Evolutionary conservation across 1,284 basidiomycete species (phyloP), one percentile per base, ranked within the genome.

Genomic region (Tilletiopsis washingtonensis): DNA sequence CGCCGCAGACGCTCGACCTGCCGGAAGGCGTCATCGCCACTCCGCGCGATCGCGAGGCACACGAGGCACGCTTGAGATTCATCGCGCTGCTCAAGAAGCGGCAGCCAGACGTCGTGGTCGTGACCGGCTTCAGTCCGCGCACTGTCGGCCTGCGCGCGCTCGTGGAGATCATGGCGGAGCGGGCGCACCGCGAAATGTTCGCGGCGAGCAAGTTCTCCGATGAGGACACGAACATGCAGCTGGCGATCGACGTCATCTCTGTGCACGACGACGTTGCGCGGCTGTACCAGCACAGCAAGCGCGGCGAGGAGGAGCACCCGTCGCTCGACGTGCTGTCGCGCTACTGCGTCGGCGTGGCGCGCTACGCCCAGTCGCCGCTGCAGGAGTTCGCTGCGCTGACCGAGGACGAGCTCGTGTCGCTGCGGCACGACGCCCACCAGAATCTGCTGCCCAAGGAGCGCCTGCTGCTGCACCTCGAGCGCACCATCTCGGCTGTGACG

Each of bases 321-420:
- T 80, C 85, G 1, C 77, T 96, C 39, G 83, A 84, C 1, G 76
- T 82, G 15, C 83, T 86, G 43, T 86, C 84, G n/a, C 86, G 88
- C 72, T 99, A 97, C 72, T 97, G 93, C 62, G 80, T 98, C 41
- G 96, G 88, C 43, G 76, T 99, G 58, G 91, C 91, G 37, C 83
- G 94, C 49, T 98, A 94, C 72, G 80, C 82, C 9, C 94, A 98
- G 74, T 93, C 84, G 67, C 94, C 94, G 1, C 76, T 99, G 63
- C 67, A 68, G 45, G 69, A 73, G 45, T 73, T 69, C 48, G 68
- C 68, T 1, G 61, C 68, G 14, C 61, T 71, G 2, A 15, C 17
- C 4, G 65, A 65, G 21, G 47, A 47, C 23, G 70, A 73, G 43
- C 45, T 73, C 23, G 56, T 59, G 19, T 63, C 67, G n/a, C 56